Base-by-base conservation (phyloP, 169 alveolate species). In the Plasmodium falciparum region DNA sequence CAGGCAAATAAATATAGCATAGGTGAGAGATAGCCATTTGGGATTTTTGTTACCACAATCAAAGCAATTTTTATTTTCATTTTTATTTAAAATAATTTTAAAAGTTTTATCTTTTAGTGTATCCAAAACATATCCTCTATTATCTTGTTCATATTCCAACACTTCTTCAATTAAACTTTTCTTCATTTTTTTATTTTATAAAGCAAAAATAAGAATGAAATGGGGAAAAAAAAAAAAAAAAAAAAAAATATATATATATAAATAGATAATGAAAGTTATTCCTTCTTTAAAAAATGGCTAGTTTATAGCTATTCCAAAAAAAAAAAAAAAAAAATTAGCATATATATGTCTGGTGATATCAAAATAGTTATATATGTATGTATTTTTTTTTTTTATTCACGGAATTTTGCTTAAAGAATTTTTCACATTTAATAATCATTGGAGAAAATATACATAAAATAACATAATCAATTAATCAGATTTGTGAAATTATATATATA, bases 31-130 rank as follows among this genome's bases (percentile, higher is more conserved):
- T 24, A 97, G 95, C 99, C 99, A 98, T 74, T 97, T 97, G 3
- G 99, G 99, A 67, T 98, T 98, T 29, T 97, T 90, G n/a, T 98
- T 91, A 56, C 97, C 98, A 93, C 99, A 98, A 91, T 98, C 99
- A 88, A 97, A 97, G 76, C 99, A 98, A 73, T 93, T 83, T 72
- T 95, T 88, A 78, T 96, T 96, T 52, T 96, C 98, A 58, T 90
- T 86, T 85, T 86, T 88, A 70, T 88, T 72, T 33, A 88, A 92
- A 89, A 93, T 92, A 43, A 67, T 74, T 83, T 91, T 94, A 88
- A 95, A 95, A 56, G 93, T 92, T 45, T 73, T 92, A 66, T 95
- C 97, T 66, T 97, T 86, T 29, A 90, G 86, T 65, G 63, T 86
- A 29, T 95, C 97, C 47, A 94, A 56, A 73, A 95, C 97, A 76